Evolutionary conservation across 805 yeast genomes (phyloP).

Genomic region (Wickerhamiella slavikovae): DNA sequence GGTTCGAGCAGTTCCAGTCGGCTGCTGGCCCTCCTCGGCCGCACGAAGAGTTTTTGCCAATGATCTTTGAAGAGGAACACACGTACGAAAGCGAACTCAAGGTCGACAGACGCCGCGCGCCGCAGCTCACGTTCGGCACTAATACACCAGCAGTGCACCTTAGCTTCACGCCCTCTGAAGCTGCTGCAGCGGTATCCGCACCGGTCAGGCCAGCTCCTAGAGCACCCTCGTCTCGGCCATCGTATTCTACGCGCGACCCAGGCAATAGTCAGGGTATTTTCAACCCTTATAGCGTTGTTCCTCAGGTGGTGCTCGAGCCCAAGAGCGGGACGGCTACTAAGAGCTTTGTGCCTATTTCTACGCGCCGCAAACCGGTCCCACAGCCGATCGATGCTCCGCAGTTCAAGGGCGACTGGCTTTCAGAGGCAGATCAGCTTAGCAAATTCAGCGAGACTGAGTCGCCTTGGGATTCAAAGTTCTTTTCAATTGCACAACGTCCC

Average conservation of each 20-base stretch:
- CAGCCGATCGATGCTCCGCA: background rate
- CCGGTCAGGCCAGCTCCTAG: slow-evolving; percentile 11
- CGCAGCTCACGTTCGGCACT: no score
- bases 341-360: background rate
- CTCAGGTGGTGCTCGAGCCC: background rate
- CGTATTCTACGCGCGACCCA: background rate
- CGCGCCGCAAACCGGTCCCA: background rate
- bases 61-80: slow-evolving; percentile 22
- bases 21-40: background rate
- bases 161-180: slow-evolving; percentile 10
- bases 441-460: no score
- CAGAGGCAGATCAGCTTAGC: no score
- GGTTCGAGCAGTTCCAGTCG: no score
- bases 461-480: no score
- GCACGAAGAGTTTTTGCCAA: slow-evolving; percentile 15
- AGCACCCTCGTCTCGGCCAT: slow-evolving; percentile 3
- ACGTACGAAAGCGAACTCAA: slow-evolving; percentile 18
- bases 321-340: background rate
- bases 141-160: background rate
- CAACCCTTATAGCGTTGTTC: background rate
- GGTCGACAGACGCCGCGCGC: slow-evolving; percentile 7
- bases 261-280: background rate
- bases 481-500: no score
- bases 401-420: background rate
- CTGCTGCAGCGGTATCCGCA: slow-evolving; percentile 8